Evolutionary conservation across 1,139 yeast genomes (phyloP), one percentile per base, ranked within the genome.

Genomic region (Lodderomyces elongisporus): DNA sequence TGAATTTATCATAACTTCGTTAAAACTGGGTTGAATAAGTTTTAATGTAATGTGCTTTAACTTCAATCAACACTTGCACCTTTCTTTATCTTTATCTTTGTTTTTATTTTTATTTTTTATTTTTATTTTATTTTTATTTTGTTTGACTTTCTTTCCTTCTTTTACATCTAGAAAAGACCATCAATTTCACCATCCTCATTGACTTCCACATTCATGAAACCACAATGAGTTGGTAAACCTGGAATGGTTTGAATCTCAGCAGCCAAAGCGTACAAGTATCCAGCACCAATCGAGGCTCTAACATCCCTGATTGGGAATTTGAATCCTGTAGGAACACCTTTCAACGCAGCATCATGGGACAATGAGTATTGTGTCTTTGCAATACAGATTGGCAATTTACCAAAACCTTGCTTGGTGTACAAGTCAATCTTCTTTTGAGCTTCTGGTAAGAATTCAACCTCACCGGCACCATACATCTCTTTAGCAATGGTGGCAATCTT

Each of bases 201-300:
- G 42, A 91, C 94, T 61, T 91, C 97, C 39, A 91, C 95, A 58
- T 89, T 85, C 95, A 89, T 87, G 69, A 85, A 91, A 27, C 97
- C 97, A 62, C 95, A 82, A 54, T 85, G 91, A 17, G 97, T 91
- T 40, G 97, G 95, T 56, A 91, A 74, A 41, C 98, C 98, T 18
- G 98, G 98, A 49, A 91, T 89, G 34, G 98, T 91, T 76, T 84
- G 93, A 54, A 91, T 89, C 62, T 89, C 96, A 31, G 95, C 97
- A 10, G 97, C 97, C 51, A 91, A 74, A 5, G 97, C 97, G 54
- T 89, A 89, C 55, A 91, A 72, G 63, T 91, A 91, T 9, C 97
- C 97, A 31, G 96, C 97, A 59, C 98, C 98, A 44, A 85, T 85
- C 28, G 95, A 84, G 9, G 94, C 94, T 57, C 94, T 79, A 46